A percentile compares a stretch with the other conserved stretches of the same genome.
Evolutionary conservation across 2,329 filamentous ascomycete genomes (phyloP).

Genomic region (Fusarium sp.): DNA sequence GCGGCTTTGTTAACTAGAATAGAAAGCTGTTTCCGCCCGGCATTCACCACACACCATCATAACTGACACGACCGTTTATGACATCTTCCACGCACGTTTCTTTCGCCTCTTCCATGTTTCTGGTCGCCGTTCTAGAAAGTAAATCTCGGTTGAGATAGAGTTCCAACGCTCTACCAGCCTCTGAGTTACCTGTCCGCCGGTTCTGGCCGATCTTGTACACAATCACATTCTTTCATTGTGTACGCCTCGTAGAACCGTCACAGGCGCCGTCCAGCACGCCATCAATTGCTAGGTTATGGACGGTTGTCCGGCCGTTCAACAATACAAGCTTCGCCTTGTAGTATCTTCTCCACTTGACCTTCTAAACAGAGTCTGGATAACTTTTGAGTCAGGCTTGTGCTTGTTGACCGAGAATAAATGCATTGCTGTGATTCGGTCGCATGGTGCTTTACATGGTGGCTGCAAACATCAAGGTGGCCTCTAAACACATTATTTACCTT

Average conservation of each 20-base stretch:
- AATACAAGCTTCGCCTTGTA: background rate
- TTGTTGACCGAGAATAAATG: background rate
- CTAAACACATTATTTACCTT: slow-evolving; percentile 4
- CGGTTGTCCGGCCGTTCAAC: background rate
- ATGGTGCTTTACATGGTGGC: slow-evolving; percentile 2
- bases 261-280: slow-evolving; percentile 22
- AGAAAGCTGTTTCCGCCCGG: background rate
- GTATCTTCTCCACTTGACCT: slow-evolving; percentile 17
- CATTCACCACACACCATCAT: background rate
- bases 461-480: background rate
- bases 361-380: slow-evolving; percentile 5
- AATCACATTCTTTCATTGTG: slow-evolving; percentile 31
- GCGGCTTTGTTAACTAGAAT: slow-evolving; percentile 23
- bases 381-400: slow-evolving; percentile 20
- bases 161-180: slow-evolving; percentile 20
- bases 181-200: slow-evolving; percentile 2
- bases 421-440: slow-evolving; percentile 6
- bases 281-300: slow-evolving; percentile 16
- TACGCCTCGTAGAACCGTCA: slow-evolving; percentile 15
- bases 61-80: slow-evolving; percentile 2
- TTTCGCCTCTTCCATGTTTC: slow-evolving; percentile 6
- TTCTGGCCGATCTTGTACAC: slow-evolving; percentile 1
- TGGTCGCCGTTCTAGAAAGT: slow-evolving; percentile 20
- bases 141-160: slow-evolving; percentile 14
- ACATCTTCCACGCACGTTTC: slow-evolving; percentile 11